Evolutionary conservation across 495 filamentous ascomycete genomes (phyloP).

Genomic region (Xylaria flabelliformis): DNA sequence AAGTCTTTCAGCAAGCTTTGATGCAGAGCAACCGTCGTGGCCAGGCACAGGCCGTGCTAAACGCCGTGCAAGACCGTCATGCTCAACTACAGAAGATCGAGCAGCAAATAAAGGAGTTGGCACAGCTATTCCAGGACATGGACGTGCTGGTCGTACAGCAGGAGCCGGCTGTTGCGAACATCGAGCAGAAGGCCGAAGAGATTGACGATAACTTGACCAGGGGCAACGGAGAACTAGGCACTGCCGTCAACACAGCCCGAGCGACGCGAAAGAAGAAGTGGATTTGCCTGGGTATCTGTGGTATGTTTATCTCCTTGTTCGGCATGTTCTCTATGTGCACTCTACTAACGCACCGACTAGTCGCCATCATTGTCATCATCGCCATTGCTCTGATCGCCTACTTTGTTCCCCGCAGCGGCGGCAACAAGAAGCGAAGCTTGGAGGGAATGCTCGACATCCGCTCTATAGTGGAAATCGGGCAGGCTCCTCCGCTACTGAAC

Average conservation of each 20-base stretch:
- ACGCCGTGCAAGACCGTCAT: conserved; percentile 82
- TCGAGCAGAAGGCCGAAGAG: conserved; percentile 82
- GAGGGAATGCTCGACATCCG: conserved; percentile 34
- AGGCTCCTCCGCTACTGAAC: conserved; percentile 29
- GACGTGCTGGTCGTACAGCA: conserved; percentile 83
- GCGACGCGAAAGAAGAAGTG: conserved; percentile 94
- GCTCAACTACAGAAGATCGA: conserved; percentile 91
- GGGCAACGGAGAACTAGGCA: conserved; percentile 78
- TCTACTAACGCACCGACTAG: conserved; percentile 41
- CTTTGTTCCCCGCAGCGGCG: conserved; percentile 35
- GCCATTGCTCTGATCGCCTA: conserved; percentile 57
- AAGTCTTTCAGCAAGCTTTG: conserved; percentile 83
- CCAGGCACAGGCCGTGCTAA: conserved; percentile 77
- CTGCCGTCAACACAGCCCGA: conserved; percentile 80
- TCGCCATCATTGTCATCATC: conserved; percentile 58
- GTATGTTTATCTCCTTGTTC: conserved; percentile 60
- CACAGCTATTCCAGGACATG: conserved; percentile 83
- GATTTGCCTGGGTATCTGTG: conserved; percentile 83
- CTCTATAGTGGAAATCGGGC: conserved; percentile 27
- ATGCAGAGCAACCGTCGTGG: conserved; percentile 75
- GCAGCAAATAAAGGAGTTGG: conserved; percentile 81
- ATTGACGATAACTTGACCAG: conserved; percentile 77
- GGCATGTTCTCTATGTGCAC: neutral
- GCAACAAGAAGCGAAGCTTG: conserved; percentile 37
- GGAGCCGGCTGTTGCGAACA: conserved; percentile 74